These are phyloP conservation scores for Yueomyces sinensis DNA, from an alignment of 805 yeast genomes.

Conservation along the genomic window DNA sequence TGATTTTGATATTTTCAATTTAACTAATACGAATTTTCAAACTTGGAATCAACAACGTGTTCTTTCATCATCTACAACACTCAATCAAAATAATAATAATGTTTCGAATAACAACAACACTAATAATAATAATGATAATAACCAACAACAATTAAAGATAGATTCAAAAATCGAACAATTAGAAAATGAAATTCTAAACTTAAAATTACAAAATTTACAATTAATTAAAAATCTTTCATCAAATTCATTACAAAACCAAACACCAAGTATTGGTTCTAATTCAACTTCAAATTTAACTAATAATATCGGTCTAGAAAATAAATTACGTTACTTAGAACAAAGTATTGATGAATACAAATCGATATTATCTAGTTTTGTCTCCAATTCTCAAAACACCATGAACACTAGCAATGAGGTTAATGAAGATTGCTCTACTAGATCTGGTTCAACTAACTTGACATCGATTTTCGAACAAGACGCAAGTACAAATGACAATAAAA, in stretches of 20 bases:
- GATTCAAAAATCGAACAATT: not conserved
- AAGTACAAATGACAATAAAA: slow-evolving; percentile 1
- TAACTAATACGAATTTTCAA: slow-evolving; percentile 19
- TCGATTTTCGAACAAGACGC: slow-evolving; percentile 1
- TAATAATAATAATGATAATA: too few species aligned
- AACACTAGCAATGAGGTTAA: too few species aligned
- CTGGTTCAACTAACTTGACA: not conserved
- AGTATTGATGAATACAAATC: not conserved
- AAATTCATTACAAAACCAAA: not conserved
- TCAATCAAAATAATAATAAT: not conserved
- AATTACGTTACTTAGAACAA: not conserved
- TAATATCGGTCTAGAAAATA: not conserved
- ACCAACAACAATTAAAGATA: not conserved
- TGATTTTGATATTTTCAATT: slow-evolving; percentile 8
- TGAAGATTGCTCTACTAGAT: not conserved
- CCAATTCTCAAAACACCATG: not conserved
- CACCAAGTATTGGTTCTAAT: not conserved
- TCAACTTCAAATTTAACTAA: not conserved
- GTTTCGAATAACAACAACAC: not conserved
- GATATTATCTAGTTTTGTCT: not conserved
- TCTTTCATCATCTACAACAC: slow-evolving; percentile 1
- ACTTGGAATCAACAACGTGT: slow-evolving; percentile 14
- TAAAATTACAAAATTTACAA: slow-evolving; percentile 1
- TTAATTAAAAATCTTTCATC: not conserved
- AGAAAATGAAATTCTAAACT: not conserved